Evolutionary conservation across 2,329 filamentous ascomycete species (phyloP), one percentile per base, ranked within the genome.

Genomic region (Calonectria multiphialidica): DNA sequence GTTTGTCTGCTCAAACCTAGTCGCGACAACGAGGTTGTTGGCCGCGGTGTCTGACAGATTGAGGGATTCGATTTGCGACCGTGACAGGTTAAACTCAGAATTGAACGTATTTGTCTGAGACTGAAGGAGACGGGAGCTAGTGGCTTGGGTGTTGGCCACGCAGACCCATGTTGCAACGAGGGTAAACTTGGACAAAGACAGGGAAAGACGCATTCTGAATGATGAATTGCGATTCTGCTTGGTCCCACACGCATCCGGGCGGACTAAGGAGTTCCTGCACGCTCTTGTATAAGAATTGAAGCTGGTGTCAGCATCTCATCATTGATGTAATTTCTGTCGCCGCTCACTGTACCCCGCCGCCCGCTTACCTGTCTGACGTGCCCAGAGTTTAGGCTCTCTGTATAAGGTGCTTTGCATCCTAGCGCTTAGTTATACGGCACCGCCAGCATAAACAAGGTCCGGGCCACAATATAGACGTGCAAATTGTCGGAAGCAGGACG

Each of bases 1-100:
- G 62, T 73, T 73, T 21, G 66, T 72, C 25, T 68, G 73, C 49
- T 75, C 73, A 44, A 70, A 72, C 8, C 66, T 66, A 12, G 72
- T 50, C 1, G 69, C 71, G n/a, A 72, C 47, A n/a, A 72, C 55
- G 9, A 71, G 9, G 28, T 66, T 71, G 10, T 71, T 66, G 12
- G 62, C 62, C 8, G 50, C 64, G 5, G n/a, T 37, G 9, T 57
- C n/a, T 37, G 50, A 57, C 18, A 57, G n/a, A 12, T 57, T 37
- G 16, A 23, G 5, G n/a, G 50, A 57, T 37, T 57, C n/a, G 10
- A 57, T 37, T 33, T 57, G 50, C n/a, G 6, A 13, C 21, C 18
- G 35, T 7, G 55, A 49, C 7, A 64, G 10, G 16, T 16, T 21
- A 15, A 57, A 57, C 5, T 37, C 33, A 9, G 50, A 57, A n/a